These are phyloP conservation scores for Melaleuca alternifolia DNA, from an alignment of 345 rosid species.

Conservation along the genomic window DNA sequence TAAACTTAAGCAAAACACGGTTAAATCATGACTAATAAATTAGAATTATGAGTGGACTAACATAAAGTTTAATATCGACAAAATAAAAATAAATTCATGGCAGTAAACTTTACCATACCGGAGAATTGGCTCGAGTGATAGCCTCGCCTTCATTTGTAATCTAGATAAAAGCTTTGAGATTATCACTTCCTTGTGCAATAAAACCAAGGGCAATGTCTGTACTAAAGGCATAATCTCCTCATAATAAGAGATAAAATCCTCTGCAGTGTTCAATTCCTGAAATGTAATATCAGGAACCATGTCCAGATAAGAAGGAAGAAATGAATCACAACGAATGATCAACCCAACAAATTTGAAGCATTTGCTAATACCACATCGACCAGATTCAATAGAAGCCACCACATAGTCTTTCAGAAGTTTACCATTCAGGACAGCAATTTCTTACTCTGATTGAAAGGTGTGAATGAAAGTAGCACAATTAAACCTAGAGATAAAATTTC, in stretches of 20 bases:
- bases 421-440: background rate
- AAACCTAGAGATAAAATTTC: background rate
- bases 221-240: constrained; percentile 67
- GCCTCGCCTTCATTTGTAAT: constrained; percentile 71
- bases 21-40: background rate
- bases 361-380: background rate
- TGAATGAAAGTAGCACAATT: background rate
- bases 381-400: background rate
- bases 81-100: background rate
- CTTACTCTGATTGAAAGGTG: background rate
- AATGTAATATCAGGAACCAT: background rate
- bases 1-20: background rate
- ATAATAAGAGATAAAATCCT: constrained; percentile 74
- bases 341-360: background rate
- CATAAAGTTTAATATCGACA: background rate
- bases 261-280: constrained; percentile 83
- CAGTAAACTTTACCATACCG: constrained; percentile 27
- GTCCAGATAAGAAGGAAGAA: background rate
- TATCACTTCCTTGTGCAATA: constrained; percentile 59
- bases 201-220: constrained; percentile 52
- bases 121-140: constrained; percentile 85
- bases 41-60: background rate
- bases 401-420: background rate
- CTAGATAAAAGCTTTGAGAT: constrained; percentile 53
- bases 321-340: background rate